Evolutionary conservation across 345 rosid species (phyloP).

Genomic region (Pistacia vera): DNA sequence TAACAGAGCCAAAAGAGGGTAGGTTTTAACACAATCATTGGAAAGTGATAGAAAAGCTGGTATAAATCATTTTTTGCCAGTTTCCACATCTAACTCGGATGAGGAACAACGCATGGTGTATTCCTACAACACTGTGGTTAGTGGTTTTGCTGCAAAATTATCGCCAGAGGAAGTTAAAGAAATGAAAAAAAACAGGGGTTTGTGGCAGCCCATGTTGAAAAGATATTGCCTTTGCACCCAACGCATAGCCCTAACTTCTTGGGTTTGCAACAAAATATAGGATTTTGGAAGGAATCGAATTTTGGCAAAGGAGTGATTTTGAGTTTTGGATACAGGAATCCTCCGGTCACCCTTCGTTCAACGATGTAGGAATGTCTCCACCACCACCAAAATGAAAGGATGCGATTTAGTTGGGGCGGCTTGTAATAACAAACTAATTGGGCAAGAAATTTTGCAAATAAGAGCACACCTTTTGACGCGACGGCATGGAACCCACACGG

Average conservation of each 20-base stretch:
- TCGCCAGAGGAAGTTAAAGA: constrained; percentile 44
- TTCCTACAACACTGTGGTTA: constrained; percentile 38
- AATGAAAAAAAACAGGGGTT: constrained; percentile 44
- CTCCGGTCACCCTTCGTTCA: constrained; percentile 56
- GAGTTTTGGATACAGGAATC: constrained; percentile 59
- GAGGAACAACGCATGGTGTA: constrained; percentile 33
- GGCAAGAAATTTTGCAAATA: constrained; percentile 41
- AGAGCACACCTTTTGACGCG: constrained; percentile 41
- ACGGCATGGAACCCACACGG: constrained; percentile 62
- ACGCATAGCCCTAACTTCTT: constrained; percentile 54
- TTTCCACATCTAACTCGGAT: constrained; percentile 11
- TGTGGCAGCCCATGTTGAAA: constrained; percentile 37
- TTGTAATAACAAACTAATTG: constrained; percentile 62
- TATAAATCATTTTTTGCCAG: constrained; percentile 43
- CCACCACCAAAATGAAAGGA: constrained; percentile 60
- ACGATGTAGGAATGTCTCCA: constrained; percentile 37
- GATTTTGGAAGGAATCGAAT: constrained; percentile 43
- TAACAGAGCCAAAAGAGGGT: constrained; percentile 25
- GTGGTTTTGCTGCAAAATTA: constrained; percentile 60
- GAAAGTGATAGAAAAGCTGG: constrained; percentile 27
- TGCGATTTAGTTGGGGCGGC: constrained; percentile 40
- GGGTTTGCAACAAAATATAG: constrained; percentile 41
- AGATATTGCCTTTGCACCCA: constrained; percentile 37
- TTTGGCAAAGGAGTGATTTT: constrained; percentile 57
- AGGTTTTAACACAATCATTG: background rate